Base-by-base conservation (phyloP, 2,329 filamentous ascomycete species). In the Xenosphaeropsis pyriputrescens region DNA sequence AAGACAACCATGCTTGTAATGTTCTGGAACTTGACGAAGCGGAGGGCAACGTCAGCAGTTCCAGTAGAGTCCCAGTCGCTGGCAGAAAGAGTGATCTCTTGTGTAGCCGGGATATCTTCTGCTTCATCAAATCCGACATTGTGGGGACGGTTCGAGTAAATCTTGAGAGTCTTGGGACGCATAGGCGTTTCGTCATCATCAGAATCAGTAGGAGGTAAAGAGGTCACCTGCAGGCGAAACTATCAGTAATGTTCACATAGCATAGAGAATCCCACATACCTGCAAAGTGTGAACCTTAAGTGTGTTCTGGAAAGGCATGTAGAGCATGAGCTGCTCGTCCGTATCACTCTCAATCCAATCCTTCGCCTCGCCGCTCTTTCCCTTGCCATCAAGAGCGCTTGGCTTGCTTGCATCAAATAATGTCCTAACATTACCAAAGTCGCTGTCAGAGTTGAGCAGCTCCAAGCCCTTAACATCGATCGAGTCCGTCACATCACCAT, bases 321-420 rank as follows among this genome's bases (percentile, higher is more conserved):
- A 96, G 34, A 98, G 70, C 71, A 96, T 83, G 44, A 98, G 66
- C 65, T 98, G 91, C 62, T 96, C 88, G 55, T 98, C 91, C 29
- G 89, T 93, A 54, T 95, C 89, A 58, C 85, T 95, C 66, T 95
- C 85, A 16, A 96, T 78, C 79, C 84, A 96, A 60, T 98, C 89
- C 54, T 73, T 75, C 39, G 46, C 45, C 26, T 63, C 61, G 8
- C 61, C 57, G 14, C 57, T 60, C 53, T 76, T 76, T 39, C 62
- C 69, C 50, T 75, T 74, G 35, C 59, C 57, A 17, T 53, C 53
- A 39, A 88, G 58, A 1, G 68, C 67, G 38, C 68, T 74, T 5
- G 88, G 88, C 58, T 79, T 75, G 40, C 65, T 61, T 4, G 50
- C 47, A n/a, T 79, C 75, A 54, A 96, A 86, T 14, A 96, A 65